Base-by-base conservation (phyloP, 768 basidiomycete species). In the Gymnopilus junonius region DNA sequence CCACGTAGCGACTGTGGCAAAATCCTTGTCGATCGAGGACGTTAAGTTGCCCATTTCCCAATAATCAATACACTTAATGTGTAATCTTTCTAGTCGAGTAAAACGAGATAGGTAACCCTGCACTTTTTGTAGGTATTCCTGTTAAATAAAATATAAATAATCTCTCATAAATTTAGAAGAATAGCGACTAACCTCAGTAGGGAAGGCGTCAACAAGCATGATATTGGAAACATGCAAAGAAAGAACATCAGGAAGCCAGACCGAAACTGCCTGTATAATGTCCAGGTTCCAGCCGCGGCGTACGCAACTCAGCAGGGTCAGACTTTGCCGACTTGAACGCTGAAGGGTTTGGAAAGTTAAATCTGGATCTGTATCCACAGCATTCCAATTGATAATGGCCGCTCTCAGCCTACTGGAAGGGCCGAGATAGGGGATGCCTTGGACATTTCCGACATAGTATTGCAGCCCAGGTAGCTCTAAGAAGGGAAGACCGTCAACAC, bases 261-360 rank as follows among this genome's bases (percentile, higher is more conserved):
- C 40, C 8, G 80, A 75, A 20, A 79, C 70, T n/a, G 70, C 61
- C 8, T 75, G 74, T 7, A 81, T 63, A 14, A 80, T 61, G 57
- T 79, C 80, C 39, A 76, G 59, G 60, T 81, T 81, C 78, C 80
- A 79, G 0, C 78, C 78, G 54, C 76, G 67, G 23, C 77, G 66
- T 17, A 75, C 71, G 61, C 78, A 79, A 58, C 74, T 72, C 56
- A 81, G 69, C 12, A 80, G 57, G 48, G 73, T 74, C 25, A 80
- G 72, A 0, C 72, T 75, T 8, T 71, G 69, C 21, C 73, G 69
- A 55, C 77, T 76, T n/a, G 71, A 71, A 14, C 69, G 69, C 20
- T 70, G 73, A 14, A 81, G 74, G 2, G 74, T 71, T 10, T 62
- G 59, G 45, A 81, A 73, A 1, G 75, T 72, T 27, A 72, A 65